These are phyloP conservation scores for Phlebopus sp. DNA, from an alignment of 1,284 basidiomycete genomes.

Conservation along the genomic window DNA sequence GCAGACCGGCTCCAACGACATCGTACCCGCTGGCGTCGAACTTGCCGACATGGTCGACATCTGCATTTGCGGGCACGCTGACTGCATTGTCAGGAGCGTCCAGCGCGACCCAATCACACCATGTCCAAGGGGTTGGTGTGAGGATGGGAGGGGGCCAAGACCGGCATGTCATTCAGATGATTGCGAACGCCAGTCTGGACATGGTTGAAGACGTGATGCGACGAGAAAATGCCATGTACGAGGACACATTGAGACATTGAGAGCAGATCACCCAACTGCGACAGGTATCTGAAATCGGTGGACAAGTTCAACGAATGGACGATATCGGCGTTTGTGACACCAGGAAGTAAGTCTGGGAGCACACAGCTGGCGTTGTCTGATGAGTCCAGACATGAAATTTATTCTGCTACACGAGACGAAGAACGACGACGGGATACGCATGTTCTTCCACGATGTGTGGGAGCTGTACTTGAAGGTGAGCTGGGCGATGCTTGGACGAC, in stretches of 20 bases:
- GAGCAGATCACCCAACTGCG: conserved; percentile 12
- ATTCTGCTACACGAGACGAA: conserved; percentile 88
- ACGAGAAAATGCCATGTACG: conserved; percentile 83
- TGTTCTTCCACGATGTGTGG: conserved; percentile 92
- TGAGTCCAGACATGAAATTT: conserved; percentile 78
- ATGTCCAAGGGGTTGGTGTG: conserved; percentile 58
- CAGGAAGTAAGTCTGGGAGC: conserved; percentile 71
- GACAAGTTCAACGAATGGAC: conserved; percentile 98
- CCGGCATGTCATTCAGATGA: conserved; percentile 94
- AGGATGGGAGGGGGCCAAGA: conserved; percentile 75
- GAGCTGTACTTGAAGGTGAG: conserved; percentile 91
- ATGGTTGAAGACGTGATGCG: conserved; percentile 88
- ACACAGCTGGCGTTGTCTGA: conserved; percentile 19
- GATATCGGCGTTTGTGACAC: conserved; percentile 90
- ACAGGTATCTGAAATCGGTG: conserved; percentile 87
- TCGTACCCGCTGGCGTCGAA: conserved; percentile 73
- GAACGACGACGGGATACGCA: conserved; percentile 92
- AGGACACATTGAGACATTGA: conserved; percentile 10
- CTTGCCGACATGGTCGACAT: conserved; percentile 81
- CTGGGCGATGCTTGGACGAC: background rate
- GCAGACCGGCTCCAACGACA: conserved; percentile 58
- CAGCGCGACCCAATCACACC: conserved; percentile 60
- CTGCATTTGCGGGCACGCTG: conserved; percentile 82
- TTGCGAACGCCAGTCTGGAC: conserved; percentile 90
- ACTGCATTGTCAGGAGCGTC: conserved; percentile 80